Percentiles rank a stretch among this genome's conserved stretches.
Conservation (phyloP, 805 yeast species). For the Candida dendrica region DNA sequence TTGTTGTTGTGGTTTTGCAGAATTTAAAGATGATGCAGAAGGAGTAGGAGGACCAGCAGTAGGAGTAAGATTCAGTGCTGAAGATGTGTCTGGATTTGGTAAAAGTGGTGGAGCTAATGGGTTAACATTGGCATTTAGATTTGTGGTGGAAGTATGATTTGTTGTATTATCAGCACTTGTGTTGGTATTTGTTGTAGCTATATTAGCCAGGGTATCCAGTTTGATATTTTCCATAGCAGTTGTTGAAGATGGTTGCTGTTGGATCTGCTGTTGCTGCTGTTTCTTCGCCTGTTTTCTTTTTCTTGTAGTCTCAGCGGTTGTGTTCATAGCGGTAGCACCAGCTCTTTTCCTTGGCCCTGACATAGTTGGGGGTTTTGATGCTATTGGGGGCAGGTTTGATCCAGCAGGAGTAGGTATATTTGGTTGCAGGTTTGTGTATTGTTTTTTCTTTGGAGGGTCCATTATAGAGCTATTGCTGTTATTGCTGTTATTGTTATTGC, state of each 20-base stretch:
- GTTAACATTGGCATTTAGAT: not conserved
- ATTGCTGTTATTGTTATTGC: not conserved
- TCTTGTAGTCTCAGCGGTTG: not conserved
- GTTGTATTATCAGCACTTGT: slow-evolving; percentile 1
- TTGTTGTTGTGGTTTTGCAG: slow-evolving; percentile 12
- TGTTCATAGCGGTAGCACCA: not conserved
- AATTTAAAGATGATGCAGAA: not conserved
- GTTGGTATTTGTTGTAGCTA: slow-evolving; percentile 4
- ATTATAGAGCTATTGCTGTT: no score
- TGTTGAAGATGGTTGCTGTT: not conserved
- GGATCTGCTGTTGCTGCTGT: not conserved
- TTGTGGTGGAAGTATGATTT: not conserved
- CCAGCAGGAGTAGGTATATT: not conserved
- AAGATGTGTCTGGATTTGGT: not conserved
- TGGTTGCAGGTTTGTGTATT: not conserved
- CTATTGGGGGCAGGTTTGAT: not conserved
- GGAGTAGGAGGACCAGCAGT: not conserved
- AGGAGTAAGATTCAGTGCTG: no score
- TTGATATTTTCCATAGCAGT: not conserved
- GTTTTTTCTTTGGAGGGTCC: not conserved
- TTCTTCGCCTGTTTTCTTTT: not conserved
- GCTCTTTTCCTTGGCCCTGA: not conserved
- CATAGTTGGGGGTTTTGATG: not conserved
- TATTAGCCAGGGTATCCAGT: not conserved
- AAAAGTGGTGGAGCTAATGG: not conserved